Conservation (phyloP, 257 asterid species). For the Petrea volubilis region DNA sequence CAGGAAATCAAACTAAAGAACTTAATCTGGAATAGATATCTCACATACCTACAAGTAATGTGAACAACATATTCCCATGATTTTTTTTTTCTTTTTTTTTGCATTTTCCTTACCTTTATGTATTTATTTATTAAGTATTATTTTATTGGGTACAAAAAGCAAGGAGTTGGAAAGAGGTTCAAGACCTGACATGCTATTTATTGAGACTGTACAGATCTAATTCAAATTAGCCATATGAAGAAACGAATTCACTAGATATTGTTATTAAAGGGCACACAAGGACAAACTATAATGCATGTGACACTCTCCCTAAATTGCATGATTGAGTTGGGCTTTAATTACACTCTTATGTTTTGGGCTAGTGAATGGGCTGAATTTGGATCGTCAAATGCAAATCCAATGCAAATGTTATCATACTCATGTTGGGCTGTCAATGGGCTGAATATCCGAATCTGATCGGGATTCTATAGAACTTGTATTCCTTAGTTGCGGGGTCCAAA, state of each 20-base stretch:
- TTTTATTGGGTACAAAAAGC: background rate
- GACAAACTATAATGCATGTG: background rate
- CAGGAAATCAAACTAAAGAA: background rate
- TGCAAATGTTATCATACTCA: too few species aligned
- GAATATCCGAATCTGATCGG: too few species aligned
- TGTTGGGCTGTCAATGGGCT: too few species aligned
- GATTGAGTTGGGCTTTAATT: too few species aligned
- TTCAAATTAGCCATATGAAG: background rate
- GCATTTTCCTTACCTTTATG: too few species aligned
- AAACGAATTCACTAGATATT: background rate
- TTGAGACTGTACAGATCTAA: background rate
- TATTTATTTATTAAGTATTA: too few species aligned
- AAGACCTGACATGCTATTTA: slow-evolving; percentile 1
- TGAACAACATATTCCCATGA: background rate
- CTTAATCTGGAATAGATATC: background rate
- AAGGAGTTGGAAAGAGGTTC: background rate
- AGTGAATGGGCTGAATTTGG: too few species aligned
- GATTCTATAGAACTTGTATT: too few species aligned
- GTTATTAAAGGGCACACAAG: background rate
- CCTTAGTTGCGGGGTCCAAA: too few species aligned
- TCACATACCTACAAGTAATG: background rate
- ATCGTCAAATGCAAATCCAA: too few species aligned
- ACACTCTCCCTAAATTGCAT: too few species aligned
- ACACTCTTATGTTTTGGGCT: too few species aligned
- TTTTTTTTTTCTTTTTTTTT: background rate